phyloP scores from a whole-genome alignment of 441 rosid genomes.

The Theobroma grandiflorum region DNA sequence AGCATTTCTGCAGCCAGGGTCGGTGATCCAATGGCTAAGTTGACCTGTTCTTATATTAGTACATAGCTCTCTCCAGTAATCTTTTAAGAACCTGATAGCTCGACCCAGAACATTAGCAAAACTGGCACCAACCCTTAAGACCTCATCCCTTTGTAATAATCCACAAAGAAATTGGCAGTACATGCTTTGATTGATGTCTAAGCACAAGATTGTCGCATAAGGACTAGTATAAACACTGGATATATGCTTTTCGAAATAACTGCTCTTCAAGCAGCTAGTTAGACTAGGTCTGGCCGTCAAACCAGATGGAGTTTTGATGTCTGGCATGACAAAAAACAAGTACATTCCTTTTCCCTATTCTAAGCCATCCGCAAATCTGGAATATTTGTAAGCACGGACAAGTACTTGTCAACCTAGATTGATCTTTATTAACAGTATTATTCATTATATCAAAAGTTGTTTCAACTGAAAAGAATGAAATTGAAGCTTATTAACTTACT shows the following conservation, averaged over 20 bases:
- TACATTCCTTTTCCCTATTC: too few relatives aligned
- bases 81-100: constrained; percentile 9
- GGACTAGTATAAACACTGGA: neutral
- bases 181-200: constrained; percentile 7
- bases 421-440: too few relatives aligned
- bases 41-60: constrained; percentile 1
- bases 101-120: neutral
- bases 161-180: neutral
- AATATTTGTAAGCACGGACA: too few relatives aligned
- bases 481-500: constrained; percentile 41
- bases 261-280: neutral
- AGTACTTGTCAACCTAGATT: too few relatives aligned
- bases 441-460: too few relatives aligned
- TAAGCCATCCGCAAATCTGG: too few relatives aligned
- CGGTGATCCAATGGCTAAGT: neutral
- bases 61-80: neutral
- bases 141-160: neutral
- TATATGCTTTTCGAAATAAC: neutral
- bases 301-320: neutral
- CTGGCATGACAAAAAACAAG: neutral
- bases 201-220: neutral
- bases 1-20: neutral
- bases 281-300: neutral
- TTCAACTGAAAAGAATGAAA: neutral
- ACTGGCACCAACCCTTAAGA: neutral